Evolutionary conservation across 352 stramenopile genomes (phyloP).

Genomic region (Elongisporangium anandrum): DNA sequence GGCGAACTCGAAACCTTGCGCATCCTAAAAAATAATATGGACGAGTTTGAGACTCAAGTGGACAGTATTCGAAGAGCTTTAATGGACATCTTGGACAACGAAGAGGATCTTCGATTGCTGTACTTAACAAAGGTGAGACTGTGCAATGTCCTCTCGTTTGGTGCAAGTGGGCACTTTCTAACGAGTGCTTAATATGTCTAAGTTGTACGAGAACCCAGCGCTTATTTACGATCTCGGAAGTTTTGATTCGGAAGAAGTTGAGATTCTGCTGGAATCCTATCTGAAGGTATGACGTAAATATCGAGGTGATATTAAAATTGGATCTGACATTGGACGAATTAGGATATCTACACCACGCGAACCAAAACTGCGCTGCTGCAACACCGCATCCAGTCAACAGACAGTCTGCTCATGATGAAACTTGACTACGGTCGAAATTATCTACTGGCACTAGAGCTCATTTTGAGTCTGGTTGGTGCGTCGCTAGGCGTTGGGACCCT

Average conservation of each 20-base stretch:
- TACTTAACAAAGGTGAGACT: constrained; percentile 35
- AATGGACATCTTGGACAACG: constrained; percentile 69
- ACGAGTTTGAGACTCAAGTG: constrained; percentile 69
- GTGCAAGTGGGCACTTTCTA: background rate
- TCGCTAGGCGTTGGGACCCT: constrained; percentile 55
- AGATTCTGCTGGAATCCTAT: constrained; percentile 54
- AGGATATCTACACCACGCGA: constrained; percentile 64
- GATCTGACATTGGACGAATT: too few species aligned
- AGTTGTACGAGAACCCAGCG: constrained; percentile 30
- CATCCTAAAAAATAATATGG: constrained; percentile 70
- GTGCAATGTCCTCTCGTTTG: too few species aligned
- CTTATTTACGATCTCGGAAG: constrained; percentile 26
- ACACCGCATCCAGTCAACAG: constrained; percentile 66
- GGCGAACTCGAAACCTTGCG: constrained; percentile 58
- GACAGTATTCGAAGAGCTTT: constrained; percentile 50
- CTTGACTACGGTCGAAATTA: constrained; percentile 69
- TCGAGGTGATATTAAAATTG: too few species aligned
- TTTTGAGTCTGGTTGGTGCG: constrained; percentile 56
- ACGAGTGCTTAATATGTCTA: background rate
- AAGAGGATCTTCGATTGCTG: constrained; percentile 63
- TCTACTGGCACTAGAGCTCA: constrained; percentile 43
- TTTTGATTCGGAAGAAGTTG: constrained; percentile 58
- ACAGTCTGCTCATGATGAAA: constrained; percentile 70
- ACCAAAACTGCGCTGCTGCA: constrained; percentile 65
- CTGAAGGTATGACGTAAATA: constrained; percentile 18